phyloP scores from a whole-genome alignment of 371 early-diverging fungal species.

The Furculomyces boomerangus region DNA sequence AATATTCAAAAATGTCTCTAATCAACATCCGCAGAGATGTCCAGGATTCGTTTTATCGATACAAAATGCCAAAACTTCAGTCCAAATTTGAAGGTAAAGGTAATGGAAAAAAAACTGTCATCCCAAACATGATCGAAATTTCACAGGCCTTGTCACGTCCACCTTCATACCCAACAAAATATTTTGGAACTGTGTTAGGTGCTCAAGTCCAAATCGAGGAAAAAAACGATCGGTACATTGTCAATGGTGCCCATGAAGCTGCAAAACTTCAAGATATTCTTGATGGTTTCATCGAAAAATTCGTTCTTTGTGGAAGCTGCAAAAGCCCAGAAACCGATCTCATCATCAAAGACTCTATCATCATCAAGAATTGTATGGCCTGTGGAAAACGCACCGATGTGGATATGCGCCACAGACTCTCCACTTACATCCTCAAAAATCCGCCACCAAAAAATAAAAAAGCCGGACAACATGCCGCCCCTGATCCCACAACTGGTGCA shows the following conservation, averaged over 20 bases:
- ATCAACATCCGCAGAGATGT: constrained; percentile 74
- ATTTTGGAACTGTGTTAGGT: constrained; percentile 92
- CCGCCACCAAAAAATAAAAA: constrained; percentile 68
- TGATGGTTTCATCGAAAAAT: constrained; percentile 90
- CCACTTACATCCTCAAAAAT: constrained; percentile 80
- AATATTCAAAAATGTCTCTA: constrained; percentile 47
- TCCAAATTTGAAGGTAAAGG: constrained; percentile 95
- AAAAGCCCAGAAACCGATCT: constrained; percentile 98
- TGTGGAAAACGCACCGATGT: constrained; percentile 75
- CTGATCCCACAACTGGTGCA: constrained; percentile 28
- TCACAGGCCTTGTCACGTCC: constrained; percentile 84
- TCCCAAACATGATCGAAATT: constrained; percentile 95
- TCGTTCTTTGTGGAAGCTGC: constrained; percentile 92
- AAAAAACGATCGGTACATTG: constrained; percentile 83
- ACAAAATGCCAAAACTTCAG: constrained; percentile 96
- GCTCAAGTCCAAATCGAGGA: constrained; percentile 85
- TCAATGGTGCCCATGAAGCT: constrained; percentile 94
- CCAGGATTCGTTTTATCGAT: constrained; percentile 93
- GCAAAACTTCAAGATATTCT: constrained; percentile 72
- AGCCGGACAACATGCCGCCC: constrained; percentile 35
- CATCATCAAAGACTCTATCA: constrained; percentile 49
- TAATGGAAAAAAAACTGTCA: constrained; percentile 97
- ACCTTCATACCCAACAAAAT: constrained; percentile 81
- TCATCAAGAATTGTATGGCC: constrained; percentile 73
- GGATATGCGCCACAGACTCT: constrained; percentile 80